Base-by-base conservation (phyloP, 495 filamentous ascomycete species). In the Penicillium egyptiacum region DNA sequence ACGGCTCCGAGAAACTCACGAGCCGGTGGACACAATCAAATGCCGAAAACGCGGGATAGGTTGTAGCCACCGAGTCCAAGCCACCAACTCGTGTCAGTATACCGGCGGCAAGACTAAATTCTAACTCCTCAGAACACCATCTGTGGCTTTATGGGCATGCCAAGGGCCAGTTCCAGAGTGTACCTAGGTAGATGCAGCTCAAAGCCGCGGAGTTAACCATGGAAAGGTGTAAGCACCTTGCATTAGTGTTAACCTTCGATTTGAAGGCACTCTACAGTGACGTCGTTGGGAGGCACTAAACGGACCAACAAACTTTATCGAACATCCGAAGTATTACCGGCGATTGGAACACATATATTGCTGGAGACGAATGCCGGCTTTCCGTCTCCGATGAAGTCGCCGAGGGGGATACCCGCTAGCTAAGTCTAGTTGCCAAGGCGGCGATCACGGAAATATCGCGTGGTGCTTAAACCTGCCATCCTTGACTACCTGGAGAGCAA, bases 351-450 rank as follows among this genome's bases (percentile, higher is more conserved):
- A 23, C 11, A 25, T 9, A 45, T 6, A 5, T 14, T 23, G 41
- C 19, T 14, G 22, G 6, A 25, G 25, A 45, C n/a, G n/a, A n/a
- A n/a, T 22, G 43, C 23, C 43, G 43, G 20, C 23, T 26, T 6
- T 14, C 43, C 2, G 9, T 45, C 41, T 17, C 41, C 41, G 41
- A 43, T 43, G 20, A 43, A 43, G 40, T 10, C 40, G 11, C 17
- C 8, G 41, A 22, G 41, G 10, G 22, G 20, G 11, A 25, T 45
- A 23, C 43, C 43, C 43, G 43, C 43, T 45, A 45, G 43, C 43
- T 22, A 45, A 45, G 43, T 45, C n/a, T 45, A 45, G 43, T 25
- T 25, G 43, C 43, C 43, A 45, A 45, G 43, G 20, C 43, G 43
- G 4, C 16, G 43, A 45, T 45, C 43, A 1, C 16, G 12, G 10